A percentile compares a stretch with the other conserved stretches of the same genome.
Evolutionary conservation across 176 grass and related monocot species (phyloP).

Genomic region (Oryza rufipogon): DNA sequence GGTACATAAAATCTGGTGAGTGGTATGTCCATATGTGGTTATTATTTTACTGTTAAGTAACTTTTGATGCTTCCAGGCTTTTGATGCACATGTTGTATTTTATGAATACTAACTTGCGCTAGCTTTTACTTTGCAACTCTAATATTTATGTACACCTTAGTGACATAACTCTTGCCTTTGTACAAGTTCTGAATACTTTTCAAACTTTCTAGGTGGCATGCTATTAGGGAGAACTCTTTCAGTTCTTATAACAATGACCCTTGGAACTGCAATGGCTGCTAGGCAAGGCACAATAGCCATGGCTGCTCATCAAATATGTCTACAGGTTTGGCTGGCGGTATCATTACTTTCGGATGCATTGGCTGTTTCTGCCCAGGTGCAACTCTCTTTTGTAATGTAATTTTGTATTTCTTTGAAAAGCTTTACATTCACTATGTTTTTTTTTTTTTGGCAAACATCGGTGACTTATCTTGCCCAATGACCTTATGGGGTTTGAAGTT

Average conservation of each 20-base stretch:
- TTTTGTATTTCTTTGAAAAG: background rate
- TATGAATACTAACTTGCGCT: background rate
- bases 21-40: constrained; percentile 11
- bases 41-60: background rate
- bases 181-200: constrained; percentile 6
- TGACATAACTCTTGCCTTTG: background rate
- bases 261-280: constrained; percentile 65
- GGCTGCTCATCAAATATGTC: constrained; percentile 65
- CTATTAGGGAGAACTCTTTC: constrained; percentile 57
- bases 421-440: constrained; percentile 14
- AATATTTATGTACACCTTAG: background rate
- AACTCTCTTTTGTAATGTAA: constrained; percentile 28
- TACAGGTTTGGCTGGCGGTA: constrained; percentile 71
- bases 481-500: constrained; percentile 13
- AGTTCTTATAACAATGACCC: constrained; percentile 56
- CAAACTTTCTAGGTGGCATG: constrained; percentile 45
- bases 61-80: background rate
- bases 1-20: constrained; percentile 70
- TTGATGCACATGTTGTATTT: background rate
- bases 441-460: background rate
- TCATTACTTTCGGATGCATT: constrained; percentile 64
- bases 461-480: constrained; percentile 12
- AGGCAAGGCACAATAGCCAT: constrained; percentile 57
- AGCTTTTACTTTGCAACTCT: background rate
- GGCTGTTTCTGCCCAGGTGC: constrained; percentile 73